Evolutionary conservation across 2,329 filamentous ascomycete genomes (phyloP).

Genomic region (Aureobasidium zeae): DNA sequence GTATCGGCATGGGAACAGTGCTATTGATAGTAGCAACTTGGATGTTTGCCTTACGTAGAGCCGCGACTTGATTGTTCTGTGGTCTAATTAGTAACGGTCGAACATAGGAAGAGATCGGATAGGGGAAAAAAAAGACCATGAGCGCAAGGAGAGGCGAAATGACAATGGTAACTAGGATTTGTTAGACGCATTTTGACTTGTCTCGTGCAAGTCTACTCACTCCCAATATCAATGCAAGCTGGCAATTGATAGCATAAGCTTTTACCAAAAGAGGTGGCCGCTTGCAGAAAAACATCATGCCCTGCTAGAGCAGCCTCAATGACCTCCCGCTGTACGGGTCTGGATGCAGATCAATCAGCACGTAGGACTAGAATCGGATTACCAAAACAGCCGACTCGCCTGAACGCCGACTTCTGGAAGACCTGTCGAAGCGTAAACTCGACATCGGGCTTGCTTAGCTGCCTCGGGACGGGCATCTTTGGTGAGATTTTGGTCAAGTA

Average conservation of each 20-base stretch:
- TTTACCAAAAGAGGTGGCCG: conserved; percentile 66
- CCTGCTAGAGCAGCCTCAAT: conserved; percentile 72
- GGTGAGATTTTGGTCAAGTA: background rate
- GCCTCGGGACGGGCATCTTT: conserved; percentile 16
- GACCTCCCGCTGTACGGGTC: conserved; percentile 78
- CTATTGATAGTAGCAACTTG: conserved; percentile 81
- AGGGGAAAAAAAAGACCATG: conserved; percentile 54
- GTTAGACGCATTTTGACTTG: background rate
- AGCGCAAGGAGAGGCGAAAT: conserved; percentile 80
- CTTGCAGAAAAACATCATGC: conserved; percentile 88
- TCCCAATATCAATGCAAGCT: conserved; percentile 62
- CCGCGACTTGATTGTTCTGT: conserved; percentile 75
- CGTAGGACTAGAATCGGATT: background rate
- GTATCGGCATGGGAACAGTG: conserved; percentile 58
- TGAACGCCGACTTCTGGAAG: conserved; percentile 28
- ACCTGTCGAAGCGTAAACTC: conserved; percentile 31
- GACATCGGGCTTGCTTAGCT: conserved; percentile 21
- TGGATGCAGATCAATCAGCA: conserved; percentile 27
- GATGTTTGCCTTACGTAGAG: conserved; percentile 64
- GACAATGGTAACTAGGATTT: conserved; percentile 65
- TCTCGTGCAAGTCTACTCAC: conserved; percentile 42
- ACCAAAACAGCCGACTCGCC: conserved; percentile 19
- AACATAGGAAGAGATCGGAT: background rate
- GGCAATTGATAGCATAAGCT: conserved; percentile 38
- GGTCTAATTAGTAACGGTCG: background rate